phyloP scores from a whole-genome alignment of 1,284 basidiomycete species.

The Trichosporon ovoides region DNA sequence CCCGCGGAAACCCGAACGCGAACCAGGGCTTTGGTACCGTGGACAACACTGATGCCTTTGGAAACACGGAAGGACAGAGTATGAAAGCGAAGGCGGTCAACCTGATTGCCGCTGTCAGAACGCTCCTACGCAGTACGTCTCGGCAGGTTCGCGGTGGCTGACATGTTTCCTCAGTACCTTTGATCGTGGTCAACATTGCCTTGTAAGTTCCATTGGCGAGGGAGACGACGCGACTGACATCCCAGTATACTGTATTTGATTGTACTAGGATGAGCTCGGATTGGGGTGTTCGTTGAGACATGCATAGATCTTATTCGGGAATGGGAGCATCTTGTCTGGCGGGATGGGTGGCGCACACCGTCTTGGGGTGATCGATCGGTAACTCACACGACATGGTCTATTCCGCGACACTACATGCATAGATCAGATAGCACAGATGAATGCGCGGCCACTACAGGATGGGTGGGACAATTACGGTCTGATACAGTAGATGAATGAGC shows the following conservation, averaged over 20 bases:
- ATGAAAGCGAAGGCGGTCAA: conserved; percentile 84
- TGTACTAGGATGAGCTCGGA: conserved; percentile 9
- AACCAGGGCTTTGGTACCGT: conserved; percentile 45
- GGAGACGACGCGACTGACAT: too few species aligned
- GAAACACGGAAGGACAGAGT: conserved; percentile 56
- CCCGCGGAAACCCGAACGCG: conserved; percentile 52
- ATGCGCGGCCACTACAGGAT: conserved; percentile 2
- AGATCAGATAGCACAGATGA: conserved; percentile 4
- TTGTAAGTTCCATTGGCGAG: conserved; percentile 48
- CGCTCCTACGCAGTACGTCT: conserved; percentile 83
- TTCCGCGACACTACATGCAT: conserved; percentile 2
- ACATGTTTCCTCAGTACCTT: conserved; percentile 63
- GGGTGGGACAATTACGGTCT: neutral
- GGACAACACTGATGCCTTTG: conserved; percentile 33
- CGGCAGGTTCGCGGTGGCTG: neutral
- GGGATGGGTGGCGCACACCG: too few species aligned
- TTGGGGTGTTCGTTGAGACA: too few species aligned
- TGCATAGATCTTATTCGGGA: neutral
- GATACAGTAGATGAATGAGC: neutral
- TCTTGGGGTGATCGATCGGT: too few species aligned
- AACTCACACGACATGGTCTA: too few species aligned
- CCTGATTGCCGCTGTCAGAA: conserved; percentile 87
- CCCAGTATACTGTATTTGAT: conserved; percentile 14
- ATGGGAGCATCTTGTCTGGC: too few species aligned
- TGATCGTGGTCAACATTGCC: conserved; percentile 74